Evolutionary conservation across 2,329 filamentous ascomycete species (phyloP).

Genomic region (Dactylella cylindrospora): DNA sequence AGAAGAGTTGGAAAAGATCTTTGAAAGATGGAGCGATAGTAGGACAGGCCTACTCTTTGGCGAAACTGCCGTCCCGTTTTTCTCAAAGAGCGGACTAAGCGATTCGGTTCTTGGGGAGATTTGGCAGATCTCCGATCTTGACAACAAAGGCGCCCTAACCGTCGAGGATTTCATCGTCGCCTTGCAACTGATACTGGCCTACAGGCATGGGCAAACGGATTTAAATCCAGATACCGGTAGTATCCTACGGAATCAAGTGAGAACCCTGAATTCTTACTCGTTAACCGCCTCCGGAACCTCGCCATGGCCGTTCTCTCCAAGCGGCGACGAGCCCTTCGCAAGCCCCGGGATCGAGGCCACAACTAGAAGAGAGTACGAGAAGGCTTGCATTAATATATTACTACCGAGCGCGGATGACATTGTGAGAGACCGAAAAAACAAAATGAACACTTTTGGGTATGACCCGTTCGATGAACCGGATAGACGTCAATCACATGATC

Average conservation of each 20-base stretch:
- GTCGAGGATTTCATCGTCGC: background rate
- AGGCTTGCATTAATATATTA: background rate
- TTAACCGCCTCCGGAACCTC: no score
- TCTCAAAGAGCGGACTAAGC: background rate
- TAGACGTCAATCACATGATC: background rate
- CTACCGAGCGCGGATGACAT: conserved; percentile 1
- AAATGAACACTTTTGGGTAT: no score
- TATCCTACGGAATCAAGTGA: no score
- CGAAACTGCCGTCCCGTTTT: background rate
- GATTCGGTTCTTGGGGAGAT: background rate
- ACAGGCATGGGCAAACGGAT: background rate
- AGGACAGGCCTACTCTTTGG: background rate
- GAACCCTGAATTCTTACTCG: no score
- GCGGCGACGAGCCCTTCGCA: background rate
- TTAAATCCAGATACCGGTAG: no score
- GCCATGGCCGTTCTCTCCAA: background rate
- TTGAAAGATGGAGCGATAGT: background rate
- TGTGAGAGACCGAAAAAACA: background rate
- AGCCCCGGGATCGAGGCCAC: background rate
- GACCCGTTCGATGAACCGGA: no score
- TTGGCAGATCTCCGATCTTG: conserved; percentile 4
- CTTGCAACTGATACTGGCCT: conserved; percentile 6
- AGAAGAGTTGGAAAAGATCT: background rate
- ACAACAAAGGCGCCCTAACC: background rate
- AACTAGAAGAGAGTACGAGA: conserved; percentile 1